A percentile compares a stretch with the other conserved stretches of the same genome.
phyloP scores from a whole-genome alignment of 164 flowering plant genomes.

The Magnolia officinalis region DNA sequence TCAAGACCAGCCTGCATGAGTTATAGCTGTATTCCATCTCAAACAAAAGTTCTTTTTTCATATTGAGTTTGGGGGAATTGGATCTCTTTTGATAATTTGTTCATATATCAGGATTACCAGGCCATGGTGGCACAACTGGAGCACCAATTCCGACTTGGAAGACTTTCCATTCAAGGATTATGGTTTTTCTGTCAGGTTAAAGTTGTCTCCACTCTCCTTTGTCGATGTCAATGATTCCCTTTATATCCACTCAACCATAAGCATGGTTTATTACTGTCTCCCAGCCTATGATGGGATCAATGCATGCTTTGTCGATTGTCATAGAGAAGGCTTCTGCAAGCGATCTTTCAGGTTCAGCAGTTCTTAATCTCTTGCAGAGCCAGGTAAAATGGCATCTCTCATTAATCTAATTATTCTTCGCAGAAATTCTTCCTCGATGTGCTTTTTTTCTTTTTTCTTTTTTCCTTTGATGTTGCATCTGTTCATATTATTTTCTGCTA shows the following conservation, averaged over 20 bases:
- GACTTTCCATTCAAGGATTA: conserved; percentile 91
- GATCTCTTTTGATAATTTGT: not conserved
- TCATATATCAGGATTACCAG: conserved; percentile 68
- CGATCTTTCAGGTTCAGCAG: conserved; percentile 69
- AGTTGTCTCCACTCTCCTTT: conserved; percentile 4
- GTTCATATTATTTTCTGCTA: not conserved
- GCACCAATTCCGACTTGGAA: conserved; percentile 91
- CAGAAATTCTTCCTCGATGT: not conserved
- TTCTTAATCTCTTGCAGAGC: conserved; percentile 90
- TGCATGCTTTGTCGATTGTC: conserved; percentile 79
- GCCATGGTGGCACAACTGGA: conserved; percentile 98
- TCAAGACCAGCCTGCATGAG: not conserved
- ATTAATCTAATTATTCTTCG: not conserved
- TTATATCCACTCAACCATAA: conserved; percentile 1
- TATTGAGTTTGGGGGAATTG: too few species aligned
- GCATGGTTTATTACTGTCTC: not conserved
- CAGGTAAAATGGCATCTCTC: conserved; percentile 47
- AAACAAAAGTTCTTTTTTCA: not conserved
- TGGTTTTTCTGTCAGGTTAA: conserved; percentile 99
- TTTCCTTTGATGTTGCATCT: not conserved
- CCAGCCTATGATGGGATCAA: conserved; percentile 89
- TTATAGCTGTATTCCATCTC: not conserved
- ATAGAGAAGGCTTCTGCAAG: conserved; percentile 64
- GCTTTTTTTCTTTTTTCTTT: not conserved
- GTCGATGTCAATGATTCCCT: not conserved